Evolutionary conservation across 352 stramenopile species (phyloP), one percentile per base, ranked within the genome.

Genomic region (Globisporangium lucens): DNA sequence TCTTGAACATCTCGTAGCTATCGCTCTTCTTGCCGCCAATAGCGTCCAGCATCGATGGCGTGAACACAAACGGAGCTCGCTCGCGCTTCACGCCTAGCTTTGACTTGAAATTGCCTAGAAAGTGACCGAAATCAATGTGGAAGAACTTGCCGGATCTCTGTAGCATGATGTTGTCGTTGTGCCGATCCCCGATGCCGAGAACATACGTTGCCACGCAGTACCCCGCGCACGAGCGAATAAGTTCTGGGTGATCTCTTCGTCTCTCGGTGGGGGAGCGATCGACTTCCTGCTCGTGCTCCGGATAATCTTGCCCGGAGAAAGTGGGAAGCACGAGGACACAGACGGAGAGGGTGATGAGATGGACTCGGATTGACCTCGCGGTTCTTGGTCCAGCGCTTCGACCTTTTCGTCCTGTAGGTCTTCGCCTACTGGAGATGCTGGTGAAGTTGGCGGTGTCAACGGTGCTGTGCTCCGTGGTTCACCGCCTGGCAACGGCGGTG

Each of bases 81-180:
- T 98, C 94, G 7, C 93, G 79, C 69, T 97, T 97, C 49, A 98
- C 83, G 9, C 94, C 94, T 15, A 97, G 65, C 66, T 98, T 98
- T 27, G 77, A 90, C 75, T 98, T 98, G 75, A 98, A 98, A 57
- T 98, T 97, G n/a, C 94, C 94, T 30, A 98, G 72, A 60, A 98
- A 98, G 69, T 98, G 94, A 1, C 96, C 95, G 70, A 98, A 99
- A 63, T 99, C 96, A 60, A 99, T 98, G 84, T 99, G 96, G 75
- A 99, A 98, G 27, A 98, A 86, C 66, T 96, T 96, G 0, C 95
- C 95, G 5, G 93, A 89, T 20, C 82, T 80, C 69, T 97, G 97
- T 55, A 98, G 75, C 96, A 99, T 99, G 60, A 98, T 87, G 71
- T 98, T 98, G 73, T 98, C 94, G 68, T 97, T 97, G 76, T 98